Base-by-base conservation (phyloP, 352 stramenopile species). In the Peronospora farinosa region DNA sequence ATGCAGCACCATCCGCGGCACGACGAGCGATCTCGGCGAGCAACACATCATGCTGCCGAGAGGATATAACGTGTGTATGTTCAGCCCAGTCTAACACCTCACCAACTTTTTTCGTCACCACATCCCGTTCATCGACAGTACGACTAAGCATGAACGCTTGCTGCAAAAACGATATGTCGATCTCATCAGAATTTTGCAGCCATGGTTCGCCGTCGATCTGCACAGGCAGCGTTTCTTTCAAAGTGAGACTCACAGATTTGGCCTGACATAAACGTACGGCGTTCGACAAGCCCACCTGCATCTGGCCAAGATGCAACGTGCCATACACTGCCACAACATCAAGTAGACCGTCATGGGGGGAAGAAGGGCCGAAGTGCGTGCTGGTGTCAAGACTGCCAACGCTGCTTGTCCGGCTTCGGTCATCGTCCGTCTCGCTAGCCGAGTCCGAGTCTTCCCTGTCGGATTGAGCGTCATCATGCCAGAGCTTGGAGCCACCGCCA, bases 151-250 rank as follows among this genome's bases (percentile, higher is more conserved):
- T 92, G 59, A 90, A 88, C 8, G 81, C 77, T 54, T 92, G 75
- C 42, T 93, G 77, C 37, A 88, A 71, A 57, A 84, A 90, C 13
- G 73, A 72, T 40, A 98, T 87, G 17, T 78, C 63, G 32, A 98
- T 60, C 8, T 81, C 79, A 31, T 82, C 90, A 13, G 68, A 67
- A 28, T 67, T 73, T 63, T 98, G 92, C 51, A 85, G 69, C 92
- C 92, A 98, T 13, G 94, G 94, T 68, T 98, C 94, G 7, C 94
- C 94, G 56, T 98, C 94, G 33, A 98, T 91, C 63, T 98, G 94
- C 35, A 97, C 54, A 2, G 81, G 78, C 6, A 90, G 46, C 5
- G 64, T 84, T 43, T 89, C 77, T 13, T 79, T 77, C 39, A 90
- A 36, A 0, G 54, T 60, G 32, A 92, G 57, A 36, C 66, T 69